phyloP scores from a whole-genome alignment of 441 rosid species.

The Corymbia calophylla region DNA sequence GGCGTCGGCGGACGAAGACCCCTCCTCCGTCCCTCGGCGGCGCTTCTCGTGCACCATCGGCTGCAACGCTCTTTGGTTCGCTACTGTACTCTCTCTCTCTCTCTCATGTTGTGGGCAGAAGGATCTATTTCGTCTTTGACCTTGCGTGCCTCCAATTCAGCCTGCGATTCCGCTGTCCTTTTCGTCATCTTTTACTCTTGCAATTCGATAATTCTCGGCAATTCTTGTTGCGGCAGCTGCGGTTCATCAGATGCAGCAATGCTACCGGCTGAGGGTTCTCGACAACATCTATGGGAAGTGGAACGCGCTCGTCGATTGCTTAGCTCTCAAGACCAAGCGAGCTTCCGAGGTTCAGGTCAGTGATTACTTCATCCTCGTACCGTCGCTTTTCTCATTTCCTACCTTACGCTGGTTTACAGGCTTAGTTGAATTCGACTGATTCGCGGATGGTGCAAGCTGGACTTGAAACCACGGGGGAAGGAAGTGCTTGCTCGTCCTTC shows the following conservation, averaged over 20 bases:
- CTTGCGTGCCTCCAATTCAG: background rate
- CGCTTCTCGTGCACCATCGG: slow-evolving; percentile 40
- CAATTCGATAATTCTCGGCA: background rate
- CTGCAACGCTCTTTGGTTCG: slow-evolving; percentile 85
- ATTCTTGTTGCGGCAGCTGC: slow-evolving; percentile 42
- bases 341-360: slow-evolving; percentile 52
- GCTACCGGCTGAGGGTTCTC: slow-evolving; percentile 57
- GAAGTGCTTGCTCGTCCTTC: background rate
- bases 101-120: background rate
- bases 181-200: background rate
- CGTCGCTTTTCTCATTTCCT: background rate
- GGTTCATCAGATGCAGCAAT: slow-evolving; percentile 82
- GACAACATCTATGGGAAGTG: slow-evolving; percentile 63
- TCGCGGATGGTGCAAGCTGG: background rate
- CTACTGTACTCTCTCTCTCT: slow-evolving; percentile 44
- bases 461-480: background rate
- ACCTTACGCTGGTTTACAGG: background rate
- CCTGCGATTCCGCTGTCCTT: background rate
- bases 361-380: background rate
- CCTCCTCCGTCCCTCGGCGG: slow-evolving; percentile 11
- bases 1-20: background rate
- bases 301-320: slow-evolving; percentile 58
- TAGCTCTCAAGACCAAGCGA: slow-evolving; percentile 57
- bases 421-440: background rate
- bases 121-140: background rate